These are phyloP conservation scores for Elsinoe fawcettii DNA, from an alignment of 2,329 filamentous ascomycete species.

Conservation along the genomic window DNA sequence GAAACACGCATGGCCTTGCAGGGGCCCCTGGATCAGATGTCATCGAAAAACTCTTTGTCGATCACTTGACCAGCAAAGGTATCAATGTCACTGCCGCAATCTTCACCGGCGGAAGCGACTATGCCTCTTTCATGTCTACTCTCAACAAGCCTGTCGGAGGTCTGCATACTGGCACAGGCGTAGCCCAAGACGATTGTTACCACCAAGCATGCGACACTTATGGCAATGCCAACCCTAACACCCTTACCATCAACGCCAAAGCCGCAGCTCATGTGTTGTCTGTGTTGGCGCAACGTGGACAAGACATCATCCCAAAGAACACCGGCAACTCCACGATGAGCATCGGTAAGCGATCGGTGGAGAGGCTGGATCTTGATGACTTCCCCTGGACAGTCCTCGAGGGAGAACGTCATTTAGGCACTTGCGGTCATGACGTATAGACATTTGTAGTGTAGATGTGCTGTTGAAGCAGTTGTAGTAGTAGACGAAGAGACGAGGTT, in stretches of 20 bases:
- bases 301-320: constrained; percentile 6
- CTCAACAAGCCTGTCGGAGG: constrained; percentile 11
- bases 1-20: constrained; percentile 5
- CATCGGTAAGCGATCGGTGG: not conserved
- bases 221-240: constrained; percentile 42
- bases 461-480: not conserved
- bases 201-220: constrained; percentile 47
- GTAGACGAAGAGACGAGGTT: constrained; percentile 6
- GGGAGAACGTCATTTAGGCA: constrained; percentile 1
- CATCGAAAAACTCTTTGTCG: constrained; percentile 10
- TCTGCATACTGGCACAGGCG: constrained; percentile 6
- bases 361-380: not conserved
- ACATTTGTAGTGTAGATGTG: not conserved
- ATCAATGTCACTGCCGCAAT: constrained; percentile 12
- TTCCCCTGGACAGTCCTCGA: constrained; percentile 8
- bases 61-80: constrained; percentile 8
- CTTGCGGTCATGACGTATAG: constrained; percentile 4
- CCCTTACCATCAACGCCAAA: constrained; percentile 7
- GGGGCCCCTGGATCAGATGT: constrained; percentile 7
- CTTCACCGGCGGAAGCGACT: constrained; percentile 5
- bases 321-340: constrained; percentile 4
- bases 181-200: constrained; percentile 38
- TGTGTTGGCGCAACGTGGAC: not conserved
- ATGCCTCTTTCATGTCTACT: constrained; percentile 8
- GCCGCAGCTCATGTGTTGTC: constrained; percentile 6